Base-by-base conservation (phyloP, 106 monocot genomes). In the Phalaenopsis equestris region DNA sequence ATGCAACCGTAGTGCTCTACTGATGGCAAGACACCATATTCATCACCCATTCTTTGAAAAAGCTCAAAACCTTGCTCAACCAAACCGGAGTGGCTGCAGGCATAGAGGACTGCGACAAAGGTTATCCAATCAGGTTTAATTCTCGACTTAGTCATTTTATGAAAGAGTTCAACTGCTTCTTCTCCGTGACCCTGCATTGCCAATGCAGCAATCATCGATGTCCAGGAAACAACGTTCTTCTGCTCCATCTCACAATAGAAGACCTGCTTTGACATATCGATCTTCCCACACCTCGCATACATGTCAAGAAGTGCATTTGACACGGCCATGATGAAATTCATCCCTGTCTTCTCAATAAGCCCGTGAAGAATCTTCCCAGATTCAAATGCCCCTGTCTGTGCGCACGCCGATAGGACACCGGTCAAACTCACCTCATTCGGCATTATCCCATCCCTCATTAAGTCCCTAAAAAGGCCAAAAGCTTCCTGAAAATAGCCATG, bases 1-100 rank as follows among this genome's bases (percentile, higher is more conserved):
- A 93, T 85, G 82, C 90, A 93, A 19, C 93, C 93, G 11, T 90
- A 90, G 67, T 93, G 93, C 79, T 93, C 90, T 16, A 90, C 79
- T 4, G 88, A 86, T 11, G 48, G 86, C 5, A 68, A 39, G 18
- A 93, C 70, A 2, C 86, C 79, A 61, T 87, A 93, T 18, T 21
- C 67, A 38, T 79, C 65, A 56, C 78, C 72, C 90, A 90, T 93
- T 67, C 39, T 79, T n/a, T 70, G 56, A 79, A 93, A 93, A 68
- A 86, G 79, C 19, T 81, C 12, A 37, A 70, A 37, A 30, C 93
- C 93, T 68, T 82, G 24, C 5, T 85, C 82, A 39, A 90, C 67
- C 37, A 93, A 65, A 15, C 93, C 90, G 12, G 87, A 58, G 80
- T 93, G 90, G 77, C 93, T 90, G 77, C 93, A 93, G 2, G 93